Evolutionary conservation across 805 yeast species (phyloP), one percentile per base, ranked within the genome.

Genomic region (Metschnikowia hibisci): DNA sequence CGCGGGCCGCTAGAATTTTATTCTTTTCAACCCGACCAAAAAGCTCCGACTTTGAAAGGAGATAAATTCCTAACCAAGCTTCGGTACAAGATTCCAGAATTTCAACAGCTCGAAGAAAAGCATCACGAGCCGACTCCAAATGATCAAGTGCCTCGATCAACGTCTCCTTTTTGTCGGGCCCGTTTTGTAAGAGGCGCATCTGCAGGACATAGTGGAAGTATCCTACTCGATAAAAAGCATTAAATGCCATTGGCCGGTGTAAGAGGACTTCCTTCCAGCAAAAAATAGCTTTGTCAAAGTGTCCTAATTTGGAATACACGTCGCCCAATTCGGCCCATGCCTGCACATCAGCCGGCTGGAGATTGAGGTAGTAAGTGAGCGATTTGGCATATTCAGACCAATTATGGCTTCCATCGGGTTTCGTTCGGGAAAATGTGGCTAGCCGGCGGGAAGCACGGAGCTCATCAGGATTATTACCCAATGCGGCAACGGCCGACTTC

Each of bases 311-410:
- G 18, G 62, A 62, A 58, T 91, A 91, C n/a, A 76, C 67, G 29
- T 79, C 78, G 3, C 81, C 84, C 43, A 89, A 68, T 61, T 87
- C 95, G 37, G 80, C 72, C 96, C 95, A 88, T 2, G 84, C 67
- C 49, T 84, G 81, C 2, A 77, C 67, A 61, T 93, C 98, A 15
- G 82, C 60, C 1, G 97, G 96, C 52, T 77, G 80, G 39, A 73
- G 64, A 42, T 81, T 82, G 41, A 87, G 62, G 50, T 74, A 77
- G 28, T 69, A 73, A 9, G 69, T 66, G 52, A 90, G 69, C 41
- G 73, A 75, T 28, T 70, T 66, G 34, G 87, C 73, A 58, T 79
- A 86, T 41, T 62, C 67, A 35, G 48, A 45, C 23, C 32, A 39
- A 18, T 53, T 57, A 46, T 30, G 58, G 48, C 60, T 12, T 43